Evolutionary conservation across 1,284 basidiomycete species (phyloP).

Genomic region (Cerioporus squamosus): DNA sequence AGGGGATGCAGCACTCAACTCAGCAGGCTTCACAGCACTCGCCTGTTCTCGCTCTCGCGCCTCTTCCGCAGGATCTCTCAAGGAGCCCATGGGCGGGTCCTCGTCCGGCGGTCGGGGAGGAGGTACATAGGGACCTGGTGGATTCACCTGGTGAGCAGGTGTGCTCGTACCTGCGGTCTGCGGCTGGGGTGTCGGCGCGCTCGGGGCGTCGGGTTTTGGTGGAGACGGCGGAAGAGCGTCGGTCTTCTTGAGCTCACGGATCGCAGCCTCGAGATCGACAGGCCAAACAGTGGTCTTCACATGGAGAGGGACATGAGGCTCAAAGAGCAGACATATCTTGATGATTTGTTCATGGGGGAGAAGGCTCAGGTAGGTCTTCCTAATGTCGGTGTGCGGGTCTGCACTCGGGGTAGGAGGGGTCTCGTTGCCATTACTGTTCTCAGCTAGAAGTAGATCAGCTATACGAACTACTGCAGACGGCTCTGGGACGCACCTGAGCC

Average conservation of each 20-base stretch:
- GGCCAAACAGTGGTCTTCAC: constrained; percentile 71
- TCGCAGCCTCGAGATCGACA: constrained; percentile 62
- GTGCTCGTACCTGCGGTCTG: constrained; percentile 5
- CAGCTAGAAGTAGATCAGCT: constrained; percentile 10
- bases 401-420: not conserved
- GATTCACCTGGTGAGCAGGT: constrained; percentile 29
- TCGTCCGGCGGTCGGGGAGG: constrained; percentile 6
- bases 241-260: constrained; percentile 52
- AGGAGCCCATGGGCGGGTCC: constrained; percentile 30
- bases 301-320: constrained; percentile 65
- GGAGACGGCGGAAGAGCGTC: constrained; percentile 21
- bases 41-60: constrained; percentile 12
- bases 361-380: constrained; percentile 68
- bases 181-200: not conserved
- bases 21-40: constrained; percentile 7
- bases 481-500: constrained; percentile 17
- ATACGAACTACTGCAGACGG: not conserved
- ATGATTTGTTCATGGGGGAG: constrained; percentile 70
- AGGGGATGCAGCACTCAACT: constrained; percentile 4
- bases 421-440: not conserved
- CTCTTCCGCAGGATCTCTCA: constrained; percentile 23
- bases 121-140: constrained; percentile 19
- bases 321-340: constrained; percentile 75
- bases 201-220: not conserved
- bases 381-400: constrained; percentile 30